phyloP scores from a whole-genome alignment of 2,329 filamentous ascomycete species.

The Pseudogymnoascus pannorum region DNA sequence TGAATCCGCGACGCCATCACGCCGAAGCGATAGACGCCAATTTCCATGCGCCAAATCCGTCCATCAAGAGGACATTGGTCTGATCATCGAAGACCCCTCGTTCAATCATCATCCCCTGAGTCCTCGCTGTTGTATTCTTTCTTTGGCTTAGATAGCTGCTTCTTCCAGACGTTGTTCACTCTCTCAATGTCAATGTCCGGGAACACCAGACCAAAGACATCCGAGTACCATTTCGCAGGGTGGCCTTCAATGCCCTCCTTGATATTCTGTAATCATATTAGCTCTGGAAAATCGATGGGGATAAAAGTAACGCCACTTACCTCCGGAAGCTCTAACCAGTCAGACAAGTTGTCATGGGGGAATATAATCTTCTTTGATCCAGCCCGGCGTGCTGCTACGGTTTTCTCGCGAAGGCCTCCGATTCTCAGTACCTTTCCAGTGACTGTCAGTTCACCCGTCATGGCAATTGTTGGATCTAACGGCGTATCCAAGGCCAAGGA shows the following conservation, averaged over 20 bases:
- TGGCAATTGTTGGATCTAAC: constrained; percentile 81
- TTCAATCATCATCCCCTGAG: constrained; percentile 8
- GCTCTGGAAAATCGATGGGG: constrained; percentile 18
- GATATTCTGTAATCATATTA: constrained; percentile 65
- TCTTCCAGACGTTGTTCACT: constrained; percentile 57
- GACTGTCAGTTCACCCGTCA: constrained; percentile 95
- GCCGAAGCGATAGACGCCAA: constrained; percentile 5
- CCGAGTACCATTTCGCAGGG: constrained; percentile 85
- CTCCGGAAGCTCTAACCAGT: constrained; percentile 95
- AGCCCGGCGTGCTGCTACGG: constrained; percentile 84
- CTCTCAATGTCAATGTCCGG: constrained; percentile 65
- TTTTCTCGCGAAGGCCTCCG: constrained; percentile 92
- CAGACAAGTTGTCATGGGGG: constrained; percentile 88
- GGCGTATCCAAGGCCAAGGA: constrained; percentile 73
- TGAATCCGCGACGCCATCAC: constrained; percentile 3
- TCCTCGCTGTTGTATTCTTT: constrained; percentile 25
- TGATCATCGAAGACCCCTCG: constrained; percentile 8
- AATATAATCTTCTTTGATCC: constrained; percentile 93
- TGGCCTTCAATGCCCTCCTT: constrained; percentile 91
- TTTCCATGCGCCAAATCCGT: constrained; percentile 8
- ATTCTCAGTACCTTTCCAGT: constrained; percentile 96
- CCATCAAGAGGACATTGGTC: background rate
- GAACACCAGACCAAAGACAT: constrained; percentile 91
- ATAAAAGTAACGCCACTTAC: constrained; percentile 48
- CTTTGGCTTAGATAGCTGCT: constrained; percentile 31